Evolutionary conservation across 257 asterid genomes (phyloP), one percentile per base, ranked within the genome.

Genomic region (Solanum sejunctum): DNA sequence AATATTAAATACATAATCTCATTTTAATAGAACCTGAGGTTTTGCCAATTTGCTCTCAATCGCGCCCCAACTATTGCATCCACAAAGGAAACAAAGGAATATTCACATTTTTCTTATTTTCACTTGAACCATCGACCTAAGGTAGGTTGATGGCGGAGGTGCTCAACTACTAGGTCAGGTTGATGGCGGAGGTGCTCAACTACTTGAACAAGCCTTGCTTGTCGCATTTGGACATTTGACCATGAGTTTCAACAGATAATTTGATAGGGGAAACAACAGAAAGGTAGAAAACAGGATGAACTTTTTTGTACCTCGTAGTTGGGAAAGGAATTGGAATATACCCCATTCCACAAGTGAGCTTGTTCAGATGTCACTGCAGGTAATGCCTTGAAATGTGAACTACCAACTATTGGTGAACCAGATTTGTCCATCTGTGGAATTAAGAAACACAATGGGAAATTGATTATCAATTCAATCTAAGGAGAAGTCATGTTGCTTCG

Each of bases 301-400:
- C 85, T 10, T n/a, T 32, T 56, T 26, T 16, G 47, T 83, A 86
- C 92, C 90, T 88, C 84, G 61, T 73, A 86, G 66, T 55, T 66
- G 23, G 88, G 87, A 69, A 85, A 82, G 54, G 80, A 84, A 69
- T 64, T 84, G n/a, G 92, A 80, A 81, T 73, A 86, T 52, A 83
- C 80, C 45, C 90, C 88, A 80, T 72, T 83, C 89, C 88, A 88
- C 73, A 83, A 13, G 69, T 85, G 89, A 56, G 87, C 69, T 64
- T 85, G 89, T 43, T 88, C 87, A 7, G 90, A 87, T 80, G 89
- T 57, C 83, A 80, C 49, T 39, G 51, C 77, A 69, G 88, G 89
- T 21, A 72, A 84, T 52, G 70, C 88, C 66, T 86, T 90, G 45
- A 72, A 86, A 64, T 88, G 89, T 85, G 87, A 87, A 67, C 85